Evolutionary conservation across 306 rosid species (phyloP).

Genomic region (Lagenaria siceraria): DNA sequence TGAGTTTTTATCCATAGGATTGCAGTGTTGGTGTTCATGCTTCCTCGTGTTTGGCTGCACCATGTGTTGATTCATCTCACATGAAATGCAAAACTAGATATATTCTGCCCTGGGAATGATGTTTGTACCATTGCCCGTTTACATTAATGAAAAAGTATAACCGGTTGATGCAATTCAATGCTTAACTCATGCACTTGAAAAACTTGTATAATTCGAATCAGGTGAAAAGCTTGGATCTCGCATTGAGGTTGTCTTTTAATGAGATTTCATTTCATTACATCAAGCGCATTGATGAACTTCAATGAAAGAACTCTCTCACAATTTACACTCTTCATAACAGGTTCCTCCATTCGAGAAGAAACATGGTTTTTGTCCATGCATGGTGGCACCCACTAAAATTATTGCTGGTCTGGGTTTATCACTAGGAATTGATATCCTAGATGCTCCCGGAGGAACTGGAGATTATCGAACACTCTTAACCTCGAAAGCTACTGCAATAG

Average conservation of each 20-base stretch:
- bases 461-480: slow-evolving; percentile 85
- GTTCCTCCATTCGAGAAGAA: slow-evolving; percentile 66
- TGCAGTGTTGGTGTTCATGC: not conserved
- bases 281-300: not conserved
- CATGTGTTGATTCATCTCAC: not conserved
- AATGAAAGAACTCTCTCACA: not conserved
- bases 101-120: not conserved
- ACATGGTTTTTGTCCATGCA: slow-evolving; percentile 78
- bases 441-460: slow-evolving; percentile 96
- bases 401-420: slow-evolving; percentile 93
- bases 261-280: not conserved
- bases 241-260: not conserved
- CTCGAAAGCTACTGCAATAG: slow-evolving; percentile 74
- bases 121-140: not conserved
- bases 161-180: not conserved
- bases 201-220: not conserved
- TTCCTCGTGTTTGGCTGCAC: not conserved
- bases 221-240: not conserved
- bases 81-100: not conserved
- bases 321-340: slow-evolving; percentile 20
- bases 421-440: slow-evolving; percentile 86
- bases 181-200: not conserved
- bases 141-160: not conserved
- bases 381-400: slow-evolving; percentile 98
- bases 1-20: not conserved